Base-by-base conservation (phyloP, 2,329 filamentous ascomycete genomes). In the Ampelomyces quisqualis region DNA sequence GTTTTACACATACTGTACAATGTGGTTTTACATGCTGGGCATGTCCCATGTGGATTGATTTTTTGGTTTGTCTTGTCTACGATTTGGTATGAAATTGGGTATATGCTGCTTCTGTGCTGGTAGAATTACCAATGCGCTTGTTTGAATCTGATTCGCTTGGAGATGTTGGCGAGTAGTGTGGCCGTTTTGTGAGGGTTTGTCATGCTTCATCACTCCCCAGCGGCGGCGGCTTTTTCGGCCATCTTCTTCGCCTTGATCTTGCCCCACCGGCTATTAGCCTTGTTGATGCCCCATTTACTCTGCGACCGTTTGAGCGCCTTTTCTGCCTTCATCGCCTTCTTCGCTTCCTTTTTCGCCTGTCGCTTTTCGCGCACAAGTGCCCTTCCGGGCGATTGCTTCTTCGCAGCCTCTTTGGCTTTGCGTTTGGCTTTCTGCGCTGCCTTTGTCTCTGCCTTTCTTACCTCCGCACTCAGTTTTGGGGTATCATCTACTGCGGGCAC, bases 381-480 rank as follows among this genome's bases (percentile, higher is more conserved):
- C 6, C n/a, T 24, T 8, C 22, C 22, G 22, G 9, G 22, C 22
- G 7, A 3, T 21, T 47, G 38, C 10, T 54, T 47, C 27, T 40
- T 13, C 19, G 36, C 21, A 9, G 43, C 23, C 34, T 40, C 47
- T 19, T 40, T 37, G 27, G 40, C 27, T 42, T 44, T 34, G 11
- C 34, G 43, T 34, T 50, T 30, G 37, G 52, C 35, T 27, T 38
- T 39, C 8, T 13, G 7, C 28, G 36, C 20, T n/a, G 15, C n/a
- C 21, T 30, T 27, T 21, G 4, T 11, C 19, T 31, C 17, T 23
- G 7, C 13, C 4, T 22, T 34, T 14, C 11, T 11, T 14, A 14
- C n/a, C 26, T 13, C 3, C 26, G 26, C 26, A n/a, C n/a, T n/a
- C n/a, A n/a, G n/a, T 7, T 3, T 8, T 24, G 22, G 22, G 3